Base-by-base conservation (phyloP, 352 stramenopile genomes). In the Phytophthora constricta region DNA sequence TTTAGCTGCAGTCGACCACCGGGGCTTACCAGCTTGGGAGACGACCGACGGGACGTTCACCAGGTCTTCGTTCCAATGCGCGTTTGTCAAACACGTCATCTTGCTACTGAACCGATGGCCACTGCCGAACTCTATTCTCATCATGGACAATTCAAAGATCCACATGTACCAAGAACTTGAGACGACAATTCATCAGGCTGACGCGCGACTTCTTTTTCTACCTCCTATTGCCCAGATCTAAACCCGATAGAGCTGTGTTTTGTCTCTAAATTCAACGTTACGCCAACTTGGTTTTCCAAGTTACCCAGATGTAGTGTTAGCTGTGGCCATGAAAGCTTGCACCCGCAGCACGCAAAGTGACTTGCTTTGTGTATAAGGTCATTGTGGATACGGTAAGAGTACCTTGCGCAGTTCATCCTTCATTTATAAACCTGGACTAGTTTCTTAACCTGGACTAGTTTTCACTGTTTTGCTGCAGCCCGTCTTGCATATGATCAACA, bases 211-310 rank as follows among this genome's bases (percentile, higher is more conserved):
- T 10, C 4, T 62, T 26, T 68, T 62, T 27, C 33, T 52, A 3
- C 31, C 50, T 1, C 49, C 2, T 66, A 55, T 20, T 55, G 39
- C 5, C 49, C 49, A 13, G 25, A 60, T 5, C 39, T 66, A 1
- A 66, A 60, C 27, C 49, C 58, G 20, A 66, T 66, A 17, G 41
- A 66, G n/a, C 31, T 19, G 10, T 58, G 48, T 17, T 65, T 65
- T 16, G 27, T 31, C 0, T 31, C 33, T 1, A 31, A 31, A 3
- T 63, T 13, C 56, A 55, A 25, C 47, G 41, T n/a, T 14, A 62
- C 33, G 42, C 42, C 3, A 57, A 56, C 20, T 19, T 64, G 4
- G 46, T 64, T 7, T 64, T 64, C n/a, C 46, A 7, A 2, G 3
- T 22, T 56, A 64, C 11, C 46, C 57, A 5, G 45, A 48, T 17